A percentile compares a stretch with the other conserved stretches of the same genome.
Conservation (phyloP, 768 basidiomycete species). For the Cystobasidiopsis lactophilus region DNA sequence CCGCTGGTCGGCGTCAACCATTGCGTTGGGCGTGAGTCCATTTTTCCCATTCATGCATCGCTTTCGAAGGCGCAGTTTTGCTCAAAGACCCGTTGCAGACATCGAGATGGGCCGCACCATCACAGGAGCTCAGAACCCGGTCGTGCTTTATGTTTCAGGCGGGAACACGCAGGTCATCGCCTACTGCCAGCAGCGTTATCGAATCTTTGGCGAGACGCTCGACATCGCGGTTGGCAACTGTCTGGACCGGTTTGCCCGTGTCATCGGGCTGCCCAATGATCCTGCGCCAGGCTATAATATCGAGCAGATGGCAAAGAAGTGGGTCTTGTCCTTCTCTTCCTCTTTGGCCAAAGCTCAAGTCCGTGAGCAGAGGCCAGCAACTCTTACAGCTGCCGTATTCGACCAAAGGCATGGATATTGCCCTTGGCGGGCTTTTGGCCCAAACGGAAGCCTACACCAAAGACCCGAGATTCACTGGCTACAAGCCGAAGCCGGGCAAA, state of each 20-base stretch:
- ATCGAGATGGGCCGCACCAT: constrained; percentile 97
- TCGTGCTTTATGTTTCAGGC: constrained; percentile 93
- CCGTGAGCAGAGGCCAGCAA: constrained; percentile 46
- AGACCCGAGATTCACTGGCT: constrained; percentile 45
- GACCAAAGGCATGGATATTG: constrained; percentile 96
- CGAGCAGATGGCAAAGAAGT: constrained; percentile 86
- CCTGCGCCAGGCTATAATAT: constrained; percentile 94
- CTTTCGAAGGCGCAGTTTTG: not conserved
- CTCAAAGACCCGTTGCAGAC: constrained; percentile 33
- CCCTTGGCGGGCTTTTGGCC: constrained; percentile 79
- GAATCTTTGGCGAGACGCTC: constrained; percentile 95
- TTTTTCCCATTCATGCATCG: constrained; percentile 6
- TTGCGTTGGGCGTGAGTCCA: constrained; percentile 64
- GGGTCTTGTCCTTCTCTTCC: constrained; percentile 11
- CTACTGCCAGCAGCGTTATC: constrained; percentile 87
- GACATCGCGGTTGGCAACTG: constrained; percentile 99
- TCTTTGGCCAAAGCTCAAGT: not conserved
- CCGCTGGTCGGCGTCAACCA: constrained; percentile 97
- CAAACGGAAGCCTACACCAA: constrained; percentile 66
- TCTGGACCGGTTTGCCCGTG: constrained; percentile 84
- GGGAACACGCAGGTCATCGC: constrained; percentile 99
- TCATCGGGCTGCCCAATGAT: constrained; percentile 83
- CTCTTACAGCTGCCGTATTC: constrained; percentile 71
- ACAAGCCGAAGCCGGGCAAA: too few relatives aligned
- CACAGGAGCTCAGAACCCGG: constrained; percentile 79